Evolutionary conservation across 2,329 filamentous ascomycete species (phyloP), one percentile per base, ranked within the genome.

Genomic region (Harringtonia aguacate): DNA sequence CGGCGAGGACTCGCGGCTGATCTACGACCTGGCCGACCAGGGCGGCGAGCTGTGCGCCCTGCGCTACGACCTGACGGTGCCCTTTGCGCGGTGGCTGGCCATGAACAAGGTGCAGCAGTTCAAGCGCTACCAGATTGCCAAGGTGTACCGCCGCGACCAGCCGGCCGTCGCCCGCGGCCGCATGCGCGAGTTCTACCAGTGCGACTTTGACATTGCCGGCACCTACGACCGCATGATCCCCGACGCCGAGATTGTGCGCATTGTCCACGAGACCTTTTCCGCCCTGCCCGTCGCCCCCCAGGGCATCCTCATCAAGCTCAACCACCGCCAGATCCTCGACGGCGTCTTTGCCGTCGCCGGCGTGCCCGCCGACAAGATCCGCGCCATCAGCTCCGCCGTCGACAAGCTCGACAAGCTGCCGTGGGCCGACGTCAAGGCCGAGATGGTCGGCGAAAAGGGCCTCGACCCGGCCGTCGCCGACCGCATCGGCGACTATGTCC

Each of bases 121-220:
- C 67, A 95, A 94, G 70, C 78, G 90, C 57, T 95, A 94, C 64
- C 88, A 95, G 67, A 89, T 97, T 54, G 88, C 87, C 54, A 95
- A 95, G 68, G 89, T 95, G 41, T 89, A 88, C 66, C 73, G 53
- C 29, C 49, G 53, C 37, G 53, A 55, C 43, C 52, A 53, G 46
- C 53, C 53, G 17, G 84, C 87, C 48, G 86, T 95, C 67, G 86
- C 83, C 49, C 92, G 94, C 61, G 90, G 89, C 41, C 79, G 89
- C 43, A 92, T 95, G 84, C 78, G 90, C 57, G 90, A 95, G 65
- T 95, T 95, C 65, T 95, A 94, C 68, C 89, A 95, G 65, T 95
- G 89, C 68, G 90, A 97, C 66, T 94, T 95, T 58, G 89, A 95
- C 60, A 90, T 95, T 65, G 89, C 89, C 13, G 88, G 89, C 48